Evolutionary conservation across 202 grass and related monocot genomes (phyloP), one percentile per base, ranked within the genome.

Genomic region (Schoenoplectus tabernaemontani): DNA sequence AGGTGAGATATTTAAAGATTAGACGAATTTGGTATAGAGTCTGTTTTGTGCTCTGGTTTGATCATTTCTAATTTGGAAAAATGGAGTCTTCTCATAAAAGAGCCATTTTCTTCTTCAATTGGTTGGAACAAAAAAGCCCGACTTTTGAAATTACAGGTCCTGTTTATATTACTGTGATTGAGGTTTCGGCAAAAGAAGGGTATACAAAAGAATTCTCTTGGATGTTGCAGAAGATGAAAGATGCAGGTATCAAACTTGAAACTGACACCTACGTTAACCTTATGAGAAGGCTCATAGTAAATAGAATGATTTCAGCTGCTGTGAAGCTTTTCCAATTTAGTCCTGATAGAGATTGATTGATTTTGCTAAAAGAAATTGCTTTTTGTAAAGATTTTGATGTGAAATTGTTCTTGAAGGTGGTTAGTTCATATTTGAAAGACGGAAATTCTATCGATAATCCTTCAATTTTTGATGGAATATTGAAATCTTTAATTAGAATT

Each of bases 401-500:
- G 39, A 81, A 93, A 74, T 76, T 91, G 83, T 81, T 89, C 30
- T 86, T 70, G 34, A 89, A 82, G 36, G 54, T 97, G 23, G 78
- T 87, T 50, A 58, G 53, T 20, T 86, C 68, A 61, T 91, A 87
- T 82, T 64, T 79, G 32, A 82, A 83, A 42, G 81, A 61, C 0
- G 88, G 90, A 38, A 84, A 91, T 86, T 70, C 68, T 65, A 70
- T 97, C 5, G 61, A 87, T 32, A 42, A 17, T 41, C 19, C 20
- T 59, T 87, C 83, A 0, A 13, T 88, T 59, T 91, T 93, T 64
- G 48, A 70, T 78, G 66, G 70, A 56, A 82, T 89, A 82, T 44
- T 96, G 42, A 91, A 89, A 84, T 91, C 90, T 9, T 60, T 91
- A 86, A 85, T 67, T 83, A 86, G 90, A n/a, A 88, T 92, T 15